Conservation (phyloP, 2,329 filamentous ascomycete genomes). For the Fusarium napiforme region DNA sequence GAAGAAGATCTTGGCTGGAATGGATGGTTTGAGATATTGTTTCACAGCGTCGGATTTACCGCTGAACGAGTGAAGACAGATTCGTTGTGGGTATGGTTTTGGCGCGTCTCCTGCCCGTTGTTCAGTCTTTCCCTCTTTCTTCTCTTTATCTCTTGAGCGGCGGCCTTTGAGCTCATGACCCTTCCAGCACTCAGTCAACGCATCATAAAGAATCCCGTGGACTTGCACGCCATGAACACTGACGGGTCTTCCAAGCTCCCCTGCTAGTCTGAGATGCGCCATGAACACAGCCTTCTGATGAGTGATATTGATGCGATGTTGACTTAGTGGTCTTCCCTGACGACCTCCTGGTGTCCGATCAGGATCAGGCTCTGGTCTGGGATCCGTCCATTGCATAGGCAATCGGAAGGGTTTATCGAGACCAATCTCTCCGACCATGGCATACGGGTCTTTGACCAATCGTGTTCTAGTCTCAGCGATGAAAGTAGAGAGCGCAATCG, state of each 20-base stretch:
- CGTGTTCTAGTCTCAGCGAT: constrained; percentile 64
- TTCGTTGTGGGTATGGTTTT: constrained; percentile 76
- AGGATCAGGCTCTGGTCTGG: constrained; percentile 17
- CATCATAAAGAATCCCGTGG: constrained; percentile 73
- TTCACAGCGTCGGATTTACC: constrained; percentile 77
- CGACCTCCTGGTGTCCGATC: constrained; percentile 72
- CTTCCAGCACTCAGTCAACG: constrained; percentile 68
- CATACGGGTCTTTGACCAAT: constrained; percentile 66
- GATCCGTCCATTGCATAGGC: constrained; percentile 64
- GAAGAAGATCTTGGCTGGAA: constrained; percentile 82
- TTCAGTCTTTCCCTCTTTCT: background rate
- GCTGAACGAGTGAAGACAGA: constrained; percentile 92
- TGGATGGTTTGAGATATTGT: constrained; percentile 76
- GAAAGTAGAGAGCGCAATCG: constrained; percentile 66
- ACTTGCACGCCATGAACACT: constrained; percentile 78
- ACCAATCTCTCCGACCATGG: constrained; percentile 79
- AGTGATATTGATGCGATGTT: constrained; percentile 69
- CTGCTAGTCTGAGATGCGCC: constrained; percentile 74
- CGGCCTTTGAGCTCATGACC: constrained; percentile 70
- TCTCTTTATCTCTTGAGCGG: constrained; percentile 52
- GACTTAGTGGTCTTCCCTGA: constrained; percentile 73
- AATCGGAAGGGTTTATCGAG: constrained; percentile 78
- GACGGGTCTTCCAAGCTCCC: constrained; percentile 70
- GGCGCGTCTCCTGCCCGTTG: constrained; percentile 45
- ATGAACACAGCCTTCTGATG: constrained; percentile 74